A percentile compares a stretch with the other conserved stretches of the same genome.
These are phyloP conservation scores for Polygonum maritimum DNA, from an alignment of 148 eudicot genomes.

Conservation along the genomic window DNA sequence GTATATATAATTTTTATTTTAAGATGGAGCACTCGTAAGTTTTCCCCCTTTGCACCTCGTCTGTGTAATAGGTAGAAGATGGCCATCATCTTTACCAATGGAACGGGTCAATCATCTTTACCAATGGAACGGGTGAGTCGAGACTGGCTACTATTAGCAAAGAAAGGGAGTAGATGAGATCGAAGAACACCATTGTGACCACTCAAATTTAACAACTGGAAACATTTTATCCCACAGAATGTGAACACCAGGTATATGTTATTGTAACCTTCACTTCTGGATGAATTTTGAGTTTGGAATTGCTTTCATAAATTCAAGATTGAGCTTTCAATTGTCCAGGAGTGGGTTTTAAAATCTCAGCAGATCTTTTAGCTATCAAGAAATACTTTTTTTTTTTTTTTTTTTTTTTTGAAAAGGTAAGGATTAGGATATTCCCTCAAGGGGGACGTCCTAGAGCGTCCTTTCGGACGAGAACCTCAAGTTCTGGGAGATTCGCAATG, in stretches of 20 bases:
- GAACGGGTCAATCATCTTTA: constrained; percentile 81
- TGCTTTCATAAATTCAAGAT: background rate
- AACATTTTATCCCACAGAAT: constrained; percentile 76
- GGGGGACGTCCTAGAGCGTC: too few species aligned
- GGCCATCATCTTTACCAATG: too few species aligned
- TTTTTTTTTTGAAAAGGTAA: too few species aligned
- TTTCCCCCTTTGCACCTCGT: too few species aligned
- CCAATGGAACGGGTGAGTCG: constrained; percentile 77
- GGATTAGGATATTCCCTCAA: too few species aligned
- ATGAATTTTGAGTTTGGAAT: background rate
- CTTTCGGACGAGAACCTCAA: too few species aligned
- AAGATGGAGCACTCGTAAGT: too few species aligned
- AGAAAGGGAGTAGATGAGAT: constrained; percentile 83
- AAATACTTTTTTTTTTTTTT: too few species aligned
- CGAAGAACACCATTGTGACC: constrained; percentile 62
- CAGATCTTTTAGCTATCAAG: too few species aligned
- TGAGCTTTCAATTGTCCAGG: background rate
- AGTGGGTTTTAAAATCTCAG: background rate
- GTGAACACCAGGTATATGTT: constrained; percentile 80
- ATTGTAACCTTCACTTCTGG: background rate
- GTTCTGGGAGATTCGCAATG: too few species aligned
- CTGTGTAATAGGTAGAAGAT: too few species aligned
- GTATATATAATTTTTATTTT: too few species aligned
- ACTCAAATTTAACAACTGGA: constrained; percentile 83
- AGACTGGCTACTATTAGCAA: constrained; percentile 74